A percentile compares a stretch with the other conserved stretches of the same genome.
Conservation (phyloP, 2,329 filamentous ascomycete genomes). For the Sarocladium strictum region DNA sequence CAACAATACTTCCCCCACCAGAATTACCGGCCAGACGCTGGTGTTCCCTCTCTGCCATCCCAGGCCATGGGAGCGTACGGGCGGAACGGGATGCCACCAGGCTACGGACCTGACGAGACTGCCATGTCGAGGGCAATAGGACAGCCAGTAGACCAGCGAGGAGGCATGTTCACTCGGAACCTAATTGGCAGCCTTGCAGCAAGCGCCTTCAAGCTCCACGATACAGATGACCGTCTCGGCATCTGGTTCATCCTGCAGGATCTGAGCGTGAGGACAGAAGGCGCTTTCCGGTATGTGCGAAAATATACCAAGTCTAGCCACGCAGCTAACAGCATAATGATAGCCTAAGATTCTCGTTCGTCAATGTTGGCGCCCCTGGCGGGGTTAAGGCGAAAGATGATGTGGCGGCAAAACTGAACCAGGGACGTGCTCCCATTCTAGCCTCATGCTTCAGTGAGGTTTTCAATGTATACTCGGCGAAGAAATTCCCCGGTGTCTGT, state of each 20-base stretch:
- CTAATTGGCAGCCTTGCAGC: conserved; percentile 88
- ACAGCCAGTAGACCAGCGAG: conserved; percentile 43
- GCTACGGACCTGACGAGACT: conserved; percentile 25
- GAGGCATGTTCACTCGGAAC: conserved; percentile 90
- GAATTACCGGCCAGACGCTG: conserved; percentile 22
- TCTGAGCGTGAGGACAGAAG: conserved; percentile 88
- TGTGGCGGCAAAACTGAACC: conserved; percentile 21
- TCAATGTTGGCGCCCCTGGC: conserved; percentile 64
- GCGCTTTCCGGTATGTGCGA: conserved; percentile 67
- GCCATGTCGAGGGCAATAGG: conserved; percentile 25
- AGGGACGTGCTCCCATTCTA: conserved; percentile 71
- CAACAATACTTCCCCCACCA: conserved; percentile 31
- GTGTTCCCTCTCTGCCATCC: conserved; percentile 19
- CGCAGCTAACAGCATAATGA: too few species aligned
- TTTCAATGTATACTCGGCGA: conserved; percentile 93
- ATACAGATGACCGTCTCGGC: conserved; percentile 73
- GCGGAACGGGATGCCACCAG: conserved; percentile 19
- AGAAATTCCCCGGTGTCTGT: conserved; percentile 97
- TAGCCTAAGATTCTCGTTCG: conserved; percentile 66
- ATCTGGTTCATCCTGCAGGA: conserved; percentile 98
- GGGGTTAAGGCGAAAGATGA: conserved; percentile 32
- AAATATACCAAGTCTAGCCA: neutral
- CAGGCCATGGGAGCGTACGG: conserved; percentile 22
- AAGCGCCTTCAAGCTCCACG: conserved; percentile 78
- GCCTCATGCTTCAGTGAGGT: conserved; percentile 80